Evolutionary conservation across 805 yeast genomes (phyloP).

Genomic region (Wickerhamiella azyma): DNA sequence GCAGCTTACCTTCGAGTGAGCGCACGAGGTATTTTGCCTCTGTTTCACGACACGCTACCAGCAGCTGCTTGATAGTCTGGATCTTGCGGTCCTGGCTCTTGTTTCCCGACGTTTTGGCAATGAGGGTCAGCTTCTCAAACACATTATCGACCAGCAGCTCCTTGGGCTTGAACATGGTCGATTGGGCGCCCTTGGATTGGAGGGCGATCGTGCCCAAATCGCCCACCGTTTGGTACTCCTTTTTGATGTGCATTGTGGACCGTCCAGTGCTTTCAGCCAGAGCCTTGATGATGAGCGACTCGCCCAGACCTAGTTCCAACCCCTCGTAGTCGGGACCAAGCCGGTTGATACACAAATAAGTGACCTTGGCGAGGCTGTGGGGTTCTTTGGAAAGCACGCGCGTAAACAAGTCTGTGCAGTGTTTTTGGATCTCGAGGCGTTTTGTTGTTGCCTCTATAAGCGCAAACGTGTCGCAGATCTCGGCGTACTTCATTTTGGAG

Average conservation of each 20-base stretch:
- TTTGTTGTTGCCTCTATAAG: constrained; percentile 68
- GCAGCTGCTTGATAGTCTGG: constrained; percentile 62
- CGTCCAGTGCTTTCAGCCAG: constrained; percentile 84
- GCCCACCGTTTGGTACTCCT: constrained; percentile 66
- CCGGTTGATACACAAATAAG: constrained; percentile 75
- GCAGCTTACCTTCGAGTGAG: constrained; percentile 79
- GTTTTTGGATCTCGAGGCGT: constrained; percentile 64
- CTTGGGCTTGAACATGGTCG: constrained; percentile 86
- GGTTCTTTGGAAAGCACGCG: constrained; percentile 46
- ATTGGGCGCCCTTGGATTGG: constrained; percentile 68
- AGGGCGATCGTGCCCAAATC: constrained; percentile 86
- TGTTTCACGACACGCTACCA: constrained; percentile 69
- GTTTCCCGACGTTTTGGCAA: constrained; percentile 66
- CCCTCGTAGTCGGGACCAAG: constrained; percentile 96
- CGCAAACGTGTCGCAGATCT: constrained; percentile 54
- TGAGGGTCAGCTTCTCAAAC: constrained; percentile 56
- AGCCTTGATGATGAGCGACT: constrained; percentile 74
- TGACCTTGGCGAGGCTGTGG: constrained; percentile 46
- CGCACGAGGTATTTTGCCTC: constrained; percentile 89
- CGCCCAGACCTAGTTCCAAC: constrained; percentile 86
- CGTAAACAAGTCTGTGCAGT: constrained; percentile 59
- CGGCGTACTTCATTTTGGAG: constrained; percentile 25
- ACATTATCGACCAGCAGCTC: constrained; percentile 63
- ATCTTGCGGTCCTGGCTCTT: constrained; percentile 73
- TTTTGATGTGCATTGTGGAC: constrained; percentile 51